Conservation (phyloP, 441 rosid genomes). For the Pelargonium australe region DNA sequence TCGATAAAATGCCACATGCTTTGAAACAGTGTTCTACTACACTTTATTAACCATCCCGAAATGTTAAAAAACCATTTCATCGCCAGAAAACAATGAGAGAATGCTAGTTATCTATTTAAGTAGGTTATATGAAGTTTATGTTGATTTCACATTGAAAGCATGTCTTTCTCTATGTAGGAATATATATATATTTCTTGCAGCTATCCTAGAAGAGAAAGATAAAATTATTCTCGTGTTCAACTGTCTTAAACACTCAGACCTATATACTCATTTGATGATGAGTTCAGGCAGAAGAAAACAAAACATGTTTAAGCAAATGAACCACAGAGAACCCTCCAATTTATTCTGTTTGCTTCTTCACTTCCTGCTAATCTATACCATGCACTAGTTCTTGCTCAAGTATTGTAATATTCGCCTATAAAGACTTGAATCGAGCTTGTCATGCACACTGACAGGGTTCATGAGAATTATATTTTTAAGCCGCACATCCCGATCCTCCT, state of each 20-base stretch:
- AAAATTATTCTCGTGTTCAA: no score
- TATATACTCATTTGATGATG: not conserved
- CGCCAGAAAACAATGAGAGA: no score
- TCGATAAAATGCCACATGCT: no score
- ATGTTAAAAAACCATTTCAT: no score
- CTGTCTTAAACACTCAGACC: not conserved
- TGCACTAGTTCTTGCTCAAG: not conserved
- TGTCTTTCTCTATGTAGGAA: not conserved
- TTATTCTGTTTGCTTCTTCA: not conserved
- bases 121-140: not conserved
- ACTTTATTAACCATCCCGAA: no score
- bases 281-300: not conserved
- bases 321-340: not conserved
- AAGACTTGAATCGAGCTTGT: no score
- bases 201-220: no score
- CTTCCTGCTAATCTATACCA: not conserved
- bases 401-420: not conserved
- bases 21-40: no score
- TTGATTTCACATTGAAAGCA: not conserved
- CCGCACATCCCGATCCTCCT: no score
- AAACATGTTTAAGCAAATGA: not conserved
- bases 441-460: no score
- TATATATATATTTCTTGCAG: not conserved
- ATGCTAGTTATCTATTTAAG: not conserved
- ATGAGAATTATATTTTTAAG: no score